phyloP scores from a whole-genome alignment of 83 land plant genomes.

The Picea abies region DNA sequence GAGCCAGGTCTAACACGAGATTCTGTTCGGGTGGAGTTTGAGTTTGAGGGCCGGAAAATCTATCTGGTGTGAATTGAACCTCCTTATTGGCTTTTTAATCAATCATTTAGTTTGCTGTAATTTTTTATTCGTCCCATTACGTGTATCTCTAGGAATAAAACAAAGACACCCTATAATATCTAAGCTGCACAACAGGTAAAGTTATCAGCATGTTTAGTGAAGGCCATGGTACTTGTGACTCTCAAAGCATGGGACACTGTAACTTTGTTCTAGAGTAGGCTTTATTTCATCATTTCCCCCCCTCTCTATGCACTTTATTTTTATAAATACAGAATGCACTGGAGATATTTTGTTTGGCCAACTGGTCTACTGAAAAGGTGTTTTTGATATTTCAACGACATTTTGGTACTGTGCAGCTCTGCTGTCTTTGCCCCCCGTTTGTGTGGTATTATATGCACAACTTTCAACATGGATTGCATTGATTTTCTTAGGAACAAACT shows the following conservation, averaged over 20 bases:
- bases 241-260: not conserved
- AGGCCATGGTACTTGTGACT: not conserved
- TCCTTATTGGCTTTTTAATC: not conserved
- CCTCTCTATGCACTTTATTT: not conserved
- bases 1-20: slow-evolving; percentile 99
- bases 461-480: not conserved
- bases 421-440: not conserved
- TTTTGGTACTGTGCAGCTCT: not conserved
- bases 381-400: not conserved
- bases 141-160: not conserved
- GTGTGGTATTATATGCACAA: too few relatives aligned
- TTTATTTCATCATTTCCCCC: not conserved
- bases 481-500: not conserved
- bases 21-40: slow-evolving; percentile 80
- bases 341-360: not conserved
- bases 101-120: not conserved
- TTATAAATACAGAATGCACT: not conserved
- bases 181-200: not conserved
- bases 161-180: not conserved
- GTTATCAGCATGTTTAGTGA: not conserved
- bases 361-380: not conserved
- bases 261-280: not conserved
- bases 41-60: slow-evolving; percentile 70
- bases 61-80: slow-evolving; percentile 60
- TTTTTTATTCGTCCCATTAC: not conserved